phyloP scores from a whole-genome alignment of 305 asterid genomes.

The Withania somnifera region DNA sequence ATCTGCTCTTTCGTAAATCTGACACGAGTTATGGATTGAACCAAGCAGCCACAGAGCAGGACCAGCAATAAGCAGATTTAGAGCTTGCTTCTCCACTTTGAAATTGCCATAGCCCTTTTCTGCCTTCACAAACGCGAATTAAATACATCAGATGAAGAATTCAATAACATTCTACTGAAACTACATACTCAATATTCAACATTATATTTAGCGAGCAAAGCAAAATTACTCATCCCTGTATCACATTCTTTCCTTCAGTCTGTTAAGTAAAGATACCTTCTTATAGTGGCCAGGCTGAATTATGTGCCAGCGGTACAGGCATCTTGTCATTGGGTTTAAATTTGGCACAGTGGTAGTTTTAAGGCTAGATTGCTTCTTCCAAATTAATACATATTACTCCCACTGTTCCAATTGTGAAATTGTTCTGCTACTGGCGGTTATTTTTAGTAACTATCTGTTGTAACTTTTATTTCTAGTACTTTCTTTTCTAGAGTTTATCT shows the following conservation, averaged over 20 bases:
- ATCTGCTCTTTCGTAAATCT: slow-evolving; percentile 79
- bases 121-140: slow-evolving; percentile 17
- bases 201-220: neutral
- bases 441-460: too few relatives aligned
- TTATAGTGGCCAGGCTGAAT: neutral
- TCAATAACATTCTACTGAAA: neutral
- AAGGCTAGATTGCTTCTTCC: too few relatives aligned
- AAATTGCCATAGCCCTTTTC: slow-evolving; percentile 35
- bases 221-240: neutral
- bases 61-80: slow-evolving; percentile 67
- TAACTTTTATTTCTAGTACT: too few relatives aligned
- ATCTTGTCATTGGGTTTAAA: neutral
- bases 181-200: neutral
- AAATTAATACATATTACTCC: too few relatives aligned
- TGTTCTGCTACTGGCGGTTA: too few relatives aligned
- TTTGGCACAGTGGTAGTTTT: neutral
- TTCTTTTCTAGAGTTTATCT: too few relatives aligned
- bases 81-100: slow-evolving; percentile 40
- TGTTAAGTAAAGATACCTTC: neutral
- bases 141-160: neutral
- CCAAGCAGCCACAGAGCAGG: slow-evolving; percentile 72
- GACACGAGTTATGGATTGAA: slow-evolving; percentile 79
- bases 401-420: too few relatives aligned
- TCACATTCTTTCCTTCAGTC: neutral
- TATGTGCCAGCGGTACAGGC: neutral